phyloP scores from a whole-genome alignment of 1,284 basidiomycete genomes.

The Apiotrichum montevideense region DNA sequence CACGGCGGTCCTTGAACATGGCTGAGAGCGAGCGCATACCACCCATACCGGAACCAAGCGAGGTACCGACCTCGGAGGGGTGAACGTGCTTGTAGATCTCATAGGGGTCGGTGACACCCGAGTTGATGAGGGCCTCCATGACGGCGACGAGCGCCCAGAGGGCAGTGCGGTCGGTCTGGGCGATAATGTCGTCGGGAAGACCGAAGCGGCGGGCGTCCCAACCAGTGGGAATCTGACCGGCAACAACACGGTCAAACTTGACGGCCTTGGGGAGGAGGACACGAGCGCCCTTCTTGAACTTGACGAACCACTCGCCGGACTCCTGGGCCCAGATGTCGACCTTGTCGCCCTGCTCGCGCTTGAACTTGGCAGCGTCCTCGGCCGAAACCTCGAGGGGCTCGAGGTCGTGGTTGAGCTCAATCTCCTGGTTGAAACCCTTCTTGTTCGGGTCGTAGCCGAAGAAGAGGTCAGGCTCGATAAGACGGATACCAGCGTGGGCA shows the following conservation, averaged over 20 bases:
- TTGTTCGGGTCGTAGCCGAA: slow-evolving; percentile 94
- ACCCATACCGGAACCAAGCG: slow-evolving; percentile 94
- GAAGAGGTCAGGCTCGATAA: slow-evolving; percentile 97
- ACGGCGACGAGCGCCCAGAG: slow-evolving; percentile 94
- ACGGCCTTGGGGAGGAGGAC: slow-evolving; percentile 92
- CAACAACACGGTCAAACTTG: slow-evolving; percentile 88
- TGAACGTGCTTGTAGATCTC: slow-evolving; percentile 95
- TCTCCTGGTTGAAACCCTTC: slow-evolving; percentile 94
- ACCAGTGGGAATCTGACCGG: slow-evolving; percentile 93
- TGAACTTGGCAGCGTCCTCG: slow-evolving; percentile 89
- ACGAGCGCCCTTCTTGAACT: slow-evolving; percentile 97
- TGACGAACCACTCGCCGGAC: slow-evolving; percentile 90
- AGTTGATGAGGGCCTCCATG: slow-evolving; percentile 92
- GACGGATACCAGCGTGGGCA: slow-evolving; percentile 84
- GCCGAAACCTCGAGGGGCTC: slow-evolving; percentile 91
- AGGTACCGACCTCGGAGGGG: slow-evolving; percentile 89
- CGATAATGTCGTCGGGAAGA: slow-evolving; percentile 94
- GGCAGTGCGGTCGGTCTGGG: slow-evolving; percentile 81
- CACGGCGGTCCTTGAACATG: slow-evolving; percentile 98
- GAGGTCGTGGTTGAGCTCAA: slow-evolving; percentile 93
- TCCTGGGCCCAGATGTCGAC: slow-evolving; percentile 89
- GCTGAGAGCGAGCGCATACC: slow-evolving; percentile 79
- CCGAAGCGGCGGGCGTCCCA: slow-evolving; percentile 95
- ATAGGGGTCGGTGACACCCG: slow-evolving; percentile 95
- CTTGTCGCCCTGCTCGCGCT: slow-evolving; percentile 92